Percentiles rank a stretch among this genome's conserved stretches.
These are phyloP conservation scores for Pythium rhizo-oryzae DNA, from an alignment of 352 stramenopile genomes.

Conservation along the genomic window DNA sequence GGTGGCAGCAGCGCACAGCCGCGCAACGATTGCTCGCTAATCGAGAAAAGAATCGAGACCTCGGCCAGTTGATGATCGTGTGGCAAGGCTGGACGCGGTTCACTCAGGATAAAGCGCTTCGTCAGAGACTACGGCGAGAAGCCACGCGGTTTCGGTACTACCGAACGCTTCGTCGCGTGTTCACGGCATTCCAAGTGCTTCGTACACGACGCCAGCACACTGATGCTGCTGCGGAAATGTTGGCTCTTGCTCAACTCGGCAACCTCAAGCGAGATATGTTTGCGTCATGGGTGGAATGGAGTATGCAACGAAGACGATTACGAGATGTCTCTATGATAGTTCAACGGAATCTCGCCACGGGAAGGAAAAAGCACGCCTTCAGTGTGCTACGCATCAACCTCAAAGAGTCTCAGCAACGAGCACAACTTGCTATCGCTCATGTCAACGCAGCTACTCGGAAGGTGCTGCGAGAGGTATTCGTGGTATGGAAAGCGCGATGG, in stretches of 20 bases:
- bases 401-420: constrained; percentile 1
- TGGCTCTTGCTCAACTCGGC: background rate
- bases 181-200: constrained; percentile 7
- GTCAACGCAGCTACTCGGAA: background rate
- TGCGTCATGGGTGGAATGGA: background rate
- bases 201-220: background rate
- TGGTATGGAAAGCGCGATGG: constrained; percentile 8
- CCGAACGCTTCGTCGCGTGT: constrained; percentile 11
- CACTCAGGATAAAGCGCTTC: constrained; percentile 13
- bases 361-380: background rate
- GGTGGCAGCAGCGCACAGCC: constrained; percentile 2
- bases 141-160: constrained; percentile 28
- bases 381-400: background rate
- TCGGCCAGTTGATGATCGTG: background rate
- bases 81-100: constrained; percentile 21
- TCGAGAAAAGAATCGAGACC: background rate
- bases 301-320: background rate
- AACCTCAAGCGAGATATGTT: background rate
- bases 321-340: background rate
- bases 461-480: constrained; percentile 4
- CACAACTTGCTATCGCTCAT: background rate
- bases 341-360: background rate
- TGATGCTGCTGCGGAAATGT: background rate
- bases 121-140: constrained; percentile 7
- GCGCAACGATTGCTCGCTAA: background rate